Evolutionary conservation across 805 yeast genomes (phyloP), one percentile per base, ranked within the genome.

Genomic region (Vanderwaltozyma yarrowii): DNA sequence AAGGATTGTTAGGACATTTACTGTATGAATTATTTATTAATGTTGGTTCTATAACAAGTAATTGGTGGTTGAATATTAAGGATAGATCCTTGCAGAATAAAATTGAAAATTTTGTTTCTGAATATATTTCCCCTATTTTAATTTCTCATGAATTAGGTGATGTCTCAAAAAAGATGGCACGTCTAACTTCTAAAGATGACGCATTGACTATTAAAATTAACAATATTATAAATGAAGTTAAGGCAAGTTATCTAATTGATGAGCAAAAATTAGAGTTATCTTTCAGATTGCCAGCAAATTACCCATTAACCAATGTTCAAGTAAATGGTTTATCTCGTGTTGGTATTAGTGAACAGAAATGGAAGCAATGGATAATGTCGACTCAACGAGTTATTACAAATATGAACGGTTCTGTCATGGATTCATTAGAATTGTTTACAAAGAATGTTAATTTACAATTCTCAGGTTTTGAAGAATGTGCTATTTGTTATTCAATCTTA

Each of bases 381-480:
- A 85, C 95, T 3, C 95, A 87, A 54, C 73, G 87, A 40, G 78
- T 85, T 8, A 76, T 86, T 21, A 71, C 85, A 2, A 71, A 81
- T 29, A 81, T 81, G 49, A 80, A 79, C 48, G 87, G 86, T 15
- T 73, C 86, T 14, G 63, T 63, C 11, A 42, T 71, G 48, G 67
- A 71, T 38, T 61, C 68, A 13, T 43, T 66, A 37, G 67, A 64
- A 33, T 52, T 62, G 26, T 62, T 66, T 39, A 50, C 64, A 35
- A 76, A 75, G 48, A 85, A 89, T 51, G 87, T 86, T 37, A 73
- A 76, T 39, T 68, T 83, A 49, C 94, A 88, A 55, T 88, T 94
- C 58, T 82, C 88, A 8, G 96, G 96, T 0, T 87, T 85, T 46
- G 96, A 86, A 52, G 97, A 89, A 43, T 92, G 99, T 70, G 95